Evolutionary conservation across 768 basidiomycete species (phyloP).

Genomic region (Termitomyces bulborhizus): DNA sequence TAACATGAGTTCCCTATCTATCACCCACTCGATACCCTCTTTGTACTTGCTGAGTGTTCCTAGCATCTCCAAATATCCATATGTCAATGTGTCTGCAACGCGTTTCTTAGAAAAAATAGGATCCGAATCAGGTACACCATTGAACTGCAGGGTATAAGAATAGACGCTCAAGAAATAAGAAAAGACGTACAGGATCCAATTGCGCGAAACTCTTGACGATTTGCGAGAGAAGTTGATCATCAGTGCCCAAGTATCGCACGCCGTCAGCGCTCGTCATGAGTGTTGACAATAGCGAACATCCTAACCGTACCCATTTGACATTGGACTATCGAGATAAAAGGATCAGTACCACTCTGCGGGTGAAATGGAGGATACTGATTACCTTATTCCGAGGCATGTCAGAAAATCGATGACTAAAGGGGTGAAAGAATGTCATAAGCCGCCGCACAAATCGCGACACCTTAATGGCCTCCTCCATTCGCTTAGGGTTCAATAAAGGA

Average conservation of each 20-base stretch:
- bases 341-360: not conserved
- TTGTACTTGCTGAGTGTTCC: constrained; percentile 83
- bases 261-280: constrained; percentile 83
- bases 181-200: constrained; percentile 72
- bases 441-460: constrained; percentile 85
- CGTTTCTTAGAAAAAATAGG: constrained; percentile 82
- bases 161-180: not conserved
- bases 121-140: constrained; percentile 65
- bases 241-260: constrained; percentile 66
- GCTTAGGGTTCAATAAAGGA: constrained; percentile 82
- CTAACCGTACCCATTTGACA: constrained; percentile 80
- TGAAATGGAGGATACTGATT: constrained; percentile 3
- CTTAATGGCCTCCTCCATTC: constrained; percentile 92
- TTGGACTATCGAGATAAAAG: constrained; percentile 45
- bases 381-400: constrained; percentile 71
- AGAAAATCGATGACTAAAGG: constrained; percentile 82
- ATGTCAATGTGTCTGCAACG: constrained; percentile 76
- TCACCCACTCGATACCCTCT: constrained; percentile 82
- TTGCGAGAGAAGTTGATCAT: constrained; percentile 83
- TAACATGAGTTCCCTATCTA: not conserved
- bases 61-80: constrained; percentile 94
- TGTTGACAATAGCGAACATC: constrained; percentile 76
- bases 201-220: constrained; percentile 85
- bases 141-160: constrained; percentile 41
- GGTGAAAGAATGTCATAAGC: constrained; percentile 91